phyloP scores from a whole-genome alignment of 1,139 yeast species.

The Kodamaea anthophila region DNA sequence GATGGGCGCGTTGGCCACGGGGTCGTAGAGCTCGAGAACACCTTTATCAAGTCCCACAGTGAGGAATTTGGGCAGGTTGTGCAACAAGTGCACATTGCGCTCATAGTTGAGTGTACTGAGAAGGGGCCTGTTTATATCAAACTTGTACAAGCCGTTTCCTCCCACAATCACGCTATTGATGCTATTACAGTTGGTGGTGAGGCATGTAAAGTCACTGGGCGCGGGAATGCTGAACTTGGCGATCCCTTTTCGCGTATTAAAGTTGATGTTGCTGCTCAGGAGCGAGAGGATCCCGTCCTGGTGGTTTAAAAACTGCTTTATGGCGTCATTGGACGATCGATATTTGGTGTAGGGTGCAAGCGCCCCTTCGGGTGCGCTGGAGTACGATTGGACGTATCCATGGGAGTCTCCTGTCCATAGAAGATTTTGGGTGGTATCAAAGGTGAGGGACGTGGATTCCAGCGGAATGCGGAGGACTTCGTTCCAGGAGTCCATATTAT shows the following conservation, averaged over 20 bases:
- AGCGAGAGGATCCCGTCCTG: conserved; percentile 55
- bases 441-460: conserved; percentile 29
- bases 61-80: conserved; percentile 35
- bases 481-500: conserved; percentile 17
- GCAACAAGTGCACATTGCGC: conserved; percentile 30
- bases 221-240: conserved; percentile 29
- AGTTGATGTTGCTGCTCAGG: conserved; percentile 45
- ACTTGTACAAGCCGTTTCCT: conserved; percentile 38
- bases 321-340: conserved; percentile 32
- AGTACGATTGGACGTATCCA: conserved; percentile 29
- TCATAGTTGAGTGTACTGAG: conserved; percentile 17
- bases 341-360: conserved; percentile 47
- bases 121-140: conserved; percentile 57
- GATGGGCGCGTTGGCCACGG: conserved; percentile 46
- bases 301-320: conserved; percentile 47
- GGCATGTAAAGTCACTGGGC: conserved; percentile 17
- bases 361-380: conserved; percentile 7
- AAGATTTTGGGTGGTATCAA: conserved; percentile 68
- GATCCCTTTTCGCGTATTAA: conserved; percentile 56
- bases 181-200: conserved; percentile 32
- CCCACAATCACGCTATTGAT: conserved; percentile 35
- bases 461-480: conserved; percentile 21
- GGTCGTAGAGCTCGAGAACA: conserved; percentile 70
- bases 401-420: conserved; percentile 80
- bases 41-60: conserved; percentile 69